A percentile compares a stretch with the other conserved stretches of the same genome.
These are phyloP conservation scores for Coprinopsis marcescibilis DNA, from an alignment of 768 basidiomycete species.

Conservation along the genomic window DNA sequence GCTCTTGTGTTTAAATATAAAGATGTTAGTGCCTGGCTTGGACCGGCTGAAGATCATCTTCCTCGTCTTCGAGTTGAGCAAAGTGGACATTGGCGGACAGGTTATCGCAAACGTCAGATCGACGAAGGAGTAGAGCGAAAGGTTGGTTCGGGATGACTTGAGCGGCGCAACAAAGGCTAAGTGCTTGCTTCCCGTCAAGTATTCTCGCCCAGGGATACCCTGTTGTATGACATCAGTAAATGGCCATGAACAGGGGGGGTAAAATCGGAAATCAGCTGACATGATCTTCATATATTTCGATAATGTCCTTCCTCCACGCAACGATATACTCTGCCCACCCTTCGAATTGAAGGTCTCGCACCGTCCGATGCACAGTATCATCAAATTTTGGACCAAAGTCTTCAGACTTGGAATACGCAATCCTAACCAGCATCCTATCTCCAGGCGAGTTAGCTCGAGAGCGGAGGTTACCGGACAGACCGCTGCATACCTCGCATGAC, in stretches of 20 bases:
- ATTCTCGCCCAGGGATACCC: constrained; percentile 63
- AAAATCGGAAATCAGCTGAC: constrained; percentile 46
- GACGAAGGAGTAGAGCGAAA: constrained; percentile 85
- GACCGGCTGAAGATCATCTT: constrained; percentile 43
- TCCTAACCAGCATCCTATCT: constrained; percentile 90
- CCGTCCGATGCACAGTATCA: constrained; percentile 61
- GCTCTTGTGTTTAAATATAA: constrained; percentile 78
- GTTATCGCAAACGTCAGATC: constrained; percentile 80
- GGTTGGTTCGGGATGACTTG: constrained; percentile 47
- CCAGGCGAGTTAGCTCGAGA: constrained; percentile 16
- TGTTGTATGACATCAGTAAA: constrained; percentile 20
- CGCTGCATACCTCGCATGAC: constrained; percentile 64
- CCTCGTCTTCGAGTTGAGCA: constrained; percentile 34
- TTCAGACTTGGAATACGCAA: constrained; percentile 57
- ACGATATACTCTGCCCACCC: constrained; percentile 83
- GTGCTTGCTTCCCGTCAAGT: constrained; percentile 64
- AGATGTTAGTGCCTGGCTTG: constrained; percentile 74
- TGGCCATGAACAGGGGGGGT: neutral
- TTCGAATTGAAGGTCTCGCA: constrained; percentile 54
- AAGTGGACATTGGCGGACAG: constrained; percentile 50
- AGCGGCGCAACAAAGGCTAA: constrained; percentile 79
- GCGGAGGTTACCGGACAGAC: constrained; percentile 5
- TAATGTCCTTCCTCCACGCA: constrained; percentile 67
- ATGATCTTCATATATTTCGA: constrained; percentile 85
- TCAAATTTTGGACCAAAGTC: constrained; percentile 49